Base-by-base conservation (phyloP, 495 filamentous ascomycete species). In the Penicillium subrubescens region DNA sequence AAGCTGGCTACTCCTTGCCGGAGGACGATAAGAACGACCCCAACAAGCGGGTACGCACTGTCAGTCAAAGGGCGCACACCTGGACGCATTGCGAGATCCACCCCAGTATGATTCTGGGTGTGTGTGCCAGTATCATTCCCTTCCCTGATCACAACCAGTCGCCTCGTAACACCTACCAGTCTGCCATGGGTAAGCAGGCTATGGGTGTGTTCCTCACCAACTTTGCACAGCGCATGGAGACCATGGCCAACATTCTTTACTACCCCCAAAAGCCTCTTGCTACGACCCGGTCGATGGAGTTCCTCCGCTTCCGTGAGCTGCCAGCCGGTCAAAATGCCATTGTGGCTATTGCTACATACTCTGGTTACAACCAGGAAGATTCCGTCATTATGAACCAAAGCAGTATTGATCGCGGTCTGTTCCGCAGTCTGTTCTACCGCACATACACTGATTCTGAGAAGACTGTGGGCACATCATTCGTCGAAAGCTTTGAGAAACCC, bases 281-380 rank as follows among this genome's bases (percentile, higher is more conserved):
- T 1, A 99, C 93, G 1, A 99, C 95, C 14, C 88, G 95, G 27
- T 96, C 93, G 1, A 99, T 99, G 96, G 95, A 99, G 76, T 98
- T 92, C 77, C 82, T 99, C 67, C 97, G 96, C 64, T 99, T 98
- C 87, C 86, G 95, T 71, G 96, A 99, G 77, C 81, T 99, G 58
- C 95, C 95, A 3, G 95, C 95, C 29, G 95, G 95, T 8, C 95
- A 99, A 78, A 99, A 99, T 69, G 95, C 95, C 23, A 98, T 99
- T 69, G 95, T 99, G 14, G 95, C 96, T 39, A 98, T 99, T 81
- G 86, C 91, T 51, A 93, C 90, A 75, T 99, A 98, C 79, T 97
- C 93, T 17, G 95, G 95, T n/a, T 99, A 98, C 84, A 98, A 99
- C 75, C 96, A 98, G 76, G 95, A 99, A 92, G 95, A 99, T 86